Evolutionary conservation across 2,329 filamentous ascomycete species (phyloP).

Genomic region (Ceratocystis ficicola): DNA sequence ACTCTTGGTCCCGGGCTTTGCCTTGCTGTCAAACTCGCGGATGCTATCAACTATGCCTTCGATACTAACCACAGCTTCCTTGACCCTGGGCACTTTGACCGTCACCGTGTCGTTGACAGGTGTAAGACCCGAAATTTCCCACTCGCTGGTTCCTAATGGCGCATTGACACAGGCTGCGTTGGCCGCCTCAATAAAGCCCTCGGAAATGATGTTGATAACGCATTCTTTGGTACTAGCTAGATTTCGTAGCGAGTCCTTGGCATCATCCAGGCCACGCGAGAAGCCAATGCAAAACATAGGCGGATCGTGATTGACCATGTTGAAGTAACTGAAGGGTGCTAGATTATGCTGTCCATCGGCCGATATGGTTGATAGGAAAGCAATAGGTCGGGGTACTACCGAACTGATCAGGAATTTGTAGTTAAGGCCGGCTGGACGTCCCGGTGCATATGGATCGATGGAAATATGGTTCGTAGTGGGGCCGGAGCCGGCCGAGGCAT

Average conservation of each 20-base stretch:
- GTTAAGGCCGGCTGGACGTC: conserved; percentile 57
- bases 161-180: conserved; percentile 71
- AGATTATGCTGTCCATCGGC: conserved; percentile 59
- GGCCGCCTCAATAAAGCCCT: conserved; percentile 76
- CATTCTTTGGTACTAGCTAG: conserved; percentile 61
- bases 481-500: conserved; percentile 23
- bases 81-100: conserved; percentile 60
- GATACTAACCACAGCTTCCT: conserved; percentile 70
- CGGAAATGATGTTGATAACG: conserved; percentile 75
- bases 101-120: conserved; percentile 50
- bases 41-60: conserved; percentile 66
- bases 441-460: conserved; percentile 69
- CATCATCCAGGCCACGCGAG: conserved; percentile 34
- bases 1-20: conserved; percentile 59
- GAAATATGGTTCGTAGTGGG: conserved; percentile 49
- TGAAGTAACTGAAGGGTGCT: conserved; percentile 79
- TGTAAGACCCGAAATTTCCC: conserved; percentile 64
- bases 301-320: conserved; percentile 73
- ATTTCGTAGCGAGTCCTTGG: conserved; percentile 73
- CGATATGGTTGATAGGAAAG: conserved; percentile 45
- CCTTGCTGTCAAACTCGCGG: conserved; percentile 65
- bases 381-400: conserved; percentile 72
- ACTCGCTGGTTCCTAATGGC: conserved; percentile 66
- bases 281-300: conserved; percentile 61
- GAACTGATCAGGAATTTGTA: conserved; percentile 85